Evolutionary conservation across 805 yeast genomes (phyloP), one percentile per base, ranked within the genome.

Genomic region (Jamesozyma gamospora): DNA sequence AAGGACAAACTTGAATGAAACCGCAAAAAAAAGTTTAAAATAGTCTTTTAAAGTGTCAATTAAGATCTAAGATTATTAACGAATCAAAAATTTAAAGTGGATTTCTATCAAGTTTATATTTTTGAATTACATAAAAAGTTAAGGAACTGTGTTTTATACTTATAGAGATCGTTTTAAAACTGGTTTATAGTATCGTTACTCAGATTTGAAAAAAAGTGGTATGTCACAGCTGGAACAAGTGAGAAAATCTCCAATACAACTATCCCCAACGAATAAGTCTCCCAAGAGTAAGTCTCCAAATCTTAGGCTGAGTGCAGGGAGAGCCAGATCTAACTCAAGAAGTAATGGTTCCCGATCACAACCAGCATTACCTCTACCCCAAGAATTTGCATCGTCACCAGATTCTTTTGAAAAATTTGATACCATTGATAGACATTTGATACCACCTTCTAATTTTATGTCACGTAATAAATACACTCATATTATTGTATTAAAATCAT

Each of bases 401-500:
- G 24, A 21, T 6, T 42, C 42, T 12, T 37, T 36, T 8, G 49
- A 43, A 13, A 47, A 40, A 31, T 44, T 44, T 16, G n/a, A 35
- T 12, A 16, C 29, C 11, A 29, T n/a, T 11, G 15, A n/a, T 9
- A 28, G 21, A 25, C 34, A 30, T 7, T 17, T 29, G 16, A 28
- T 45, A 4, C 43, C 48, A 7, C 40, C 43, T 3, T 35, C 46
- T 7, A 27, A 37, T 5, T 30, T 42, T 14, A 41, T 41, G 4
- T 35, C 49, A 11, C 34, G 59, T 38, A 57, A 62, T 39, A 60
- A 58, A 32, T 61, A 61, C 41, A 66, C 70, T 2, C 78, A 77
- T 56, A 73, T 82, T 32, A 72, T 88, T n/a, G 77, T 85, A 4
- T 66, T 92, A 36, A 60, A 74, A 12, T 79, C 96, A 0, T 63